Conservation (phyloP, 345 rosid species). For the Cardamine chenopodiifolia region DNA sequence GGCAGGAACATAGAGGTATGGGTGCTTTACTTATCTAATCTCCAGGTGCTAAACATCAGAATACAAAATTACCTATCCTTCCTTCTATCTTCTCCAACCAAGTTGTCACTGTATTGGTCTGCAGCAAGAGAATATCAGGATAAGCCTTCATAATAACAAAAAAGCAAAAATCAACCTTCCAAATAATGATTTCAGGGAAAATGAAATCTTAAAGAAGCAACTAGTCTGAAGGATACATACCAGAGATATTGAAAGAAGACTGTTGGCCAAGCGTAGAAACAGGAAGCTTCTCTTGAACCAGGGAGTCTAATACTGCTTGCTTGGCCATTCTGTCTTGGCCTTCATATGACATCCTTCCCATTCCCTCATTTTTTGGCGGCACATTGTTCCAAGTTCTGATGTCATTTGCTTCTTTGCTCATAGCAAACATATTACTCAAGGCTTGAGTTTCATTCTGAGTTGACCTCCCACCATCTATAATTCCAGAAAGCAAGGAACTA, state of each 20-base stretch:
- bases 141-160: slow-evolving; percentile 8
- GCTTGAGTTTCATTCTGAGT: slow-evolving; percentile 39
- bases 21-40: not conserved
- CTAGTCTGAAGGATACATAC: slow-evolving; percentile 30
- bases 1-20: not conserved
- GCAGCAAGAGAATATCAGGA: slow-evolving; percentile 32
- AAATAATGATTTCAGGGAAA: not conserved
- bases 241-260: slow-evolving; percentile 44
- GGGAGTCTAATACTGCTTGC: slow-evolving; percentile 41
- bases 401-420: slow-evolving; percentile 41
- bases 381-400: slow-evolving; percentile 41
- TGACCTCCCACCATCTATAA: slow-evolving; percentile 39
- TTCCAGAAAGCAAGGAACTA: slow-evolving; percentile 43
- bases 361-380: slow-evolving; percentile 41
- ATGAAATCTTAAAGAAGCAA: not conserved
- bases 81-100: slow-evolving; percentile 48
- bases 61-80: slow-evolving; percentile 49
- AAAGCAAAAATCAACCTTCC: slow-evolving; percentile 5
- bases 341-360: slow-evolving; percentile 41
- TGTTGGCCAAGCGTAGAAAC: slow-evolving; percentile 42
- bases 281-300: slow-evolving; percentile 41
- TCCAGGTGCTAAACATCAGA: not conserved
- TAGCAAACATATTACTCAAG: slow-evolving; percentile 36
- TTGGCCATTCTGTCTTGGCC: slow-evolving; percentile 46
- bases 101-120: slow-evolving; percentile 43